Conservation (phyloP, 2,329 filamentous ascomycete genomes). For the Talaromyces sp. region DNA sequence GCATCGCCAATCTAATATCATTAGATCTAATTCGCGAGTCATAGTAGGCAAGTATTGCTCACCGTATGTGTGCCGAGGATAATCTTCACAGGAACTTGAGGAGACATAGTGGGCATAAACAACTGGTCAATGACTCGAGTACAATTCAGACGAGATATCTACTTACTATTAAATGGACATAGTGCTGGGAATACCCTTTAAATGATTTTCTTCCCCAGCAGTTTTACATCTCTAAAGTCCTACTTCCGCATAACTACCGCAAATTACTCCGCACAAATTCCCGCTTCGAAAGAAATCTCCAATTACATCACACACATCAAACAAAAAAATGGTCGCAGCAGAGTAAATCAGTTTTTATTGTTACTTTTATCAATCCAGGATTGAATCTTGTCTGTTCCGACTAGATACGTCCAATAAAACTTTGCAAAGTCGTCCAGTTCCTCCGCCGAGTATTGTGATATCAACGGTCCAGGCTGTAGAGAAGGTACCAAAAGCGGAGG, state of each 20-base stretch:
- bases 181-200: background rate
- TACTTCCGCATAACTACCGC: background rate
- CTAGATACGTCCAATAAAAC: background rate
- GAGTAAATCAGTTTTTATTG: background rate
- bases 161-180: background rate
- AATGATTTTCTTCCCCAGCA: background rate
- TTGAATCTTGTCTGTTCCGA: slow-evolving; percentile 1
- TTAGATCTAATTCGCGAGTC: background rate
- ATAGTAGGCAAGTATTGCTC: background rate
- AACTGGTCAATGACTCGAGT: background rate
- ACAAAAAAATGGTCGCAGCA: background rate
- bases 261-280: background rate
- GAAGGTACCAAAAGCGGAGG: slow-evolving; percentile 2
- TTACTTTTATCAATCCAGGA: background rate
- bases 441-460: background rate
- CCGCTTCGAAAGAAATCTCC: background rate
- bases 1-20: background rate
- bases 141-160: background rate
- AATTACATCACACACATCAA: background rate
- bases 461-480: background rate
- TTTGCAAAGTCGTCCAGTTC: slow-evolving; percentile 4
- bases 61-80: slow-evolving; percentile 7
- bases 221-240: background rate
- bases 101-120: background rate
- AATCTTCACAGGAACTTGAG: background rate